Percentiles rank a stretch among this genome's conserved stretches.
Conservation (phyloP, 2,329 filamentous ascomycete genomes). For the Ascochyta pisi region DNA sequence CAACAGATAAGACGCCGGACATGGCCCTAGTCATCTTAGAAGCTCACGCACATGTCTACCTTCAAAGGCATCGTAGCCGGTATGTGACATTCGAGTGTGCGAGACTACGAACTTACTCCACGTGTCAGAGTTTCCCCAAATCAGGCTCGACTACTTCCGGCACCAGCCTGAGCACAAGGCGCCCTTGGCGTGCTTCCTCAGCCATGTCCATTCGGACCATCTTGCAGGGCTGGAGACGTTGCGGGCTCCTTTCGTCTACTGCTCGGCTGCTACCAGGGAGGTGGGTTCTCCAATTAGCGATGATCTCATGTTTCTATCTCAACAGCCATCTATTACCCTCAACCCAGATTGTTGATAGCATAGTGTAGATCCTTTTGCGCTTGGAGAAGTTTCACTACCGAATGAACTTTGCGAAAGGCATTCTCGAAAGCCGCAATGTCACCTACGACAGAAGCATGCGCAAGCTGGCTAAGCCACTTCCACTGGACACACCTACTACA, state of each 20-base stretch:
- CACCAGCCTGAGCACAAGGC: conserved; percentile 60
- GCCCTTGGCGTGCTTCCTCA: conserved; percentile 85
- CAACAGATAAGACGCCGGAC: background rate
- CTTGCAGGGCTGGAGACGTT: conserved; percentile 79
- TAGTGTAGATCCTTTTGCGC: conserved; percentile 69
- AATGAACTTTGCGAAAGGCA: conserved; percentile 79
- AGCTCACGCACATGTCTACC: conserved; percentile 37
- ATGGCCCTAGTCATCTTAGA: background rate
- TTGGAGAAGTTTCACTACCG: conserved; percentile 81
- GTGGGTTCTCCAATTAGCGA: conserved; percentile 42
- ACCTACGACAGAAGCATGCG: conserved; percentile 76
- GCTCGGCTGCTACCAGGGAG: conserved; percentile 81
- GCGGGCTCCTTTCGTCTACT: conserved; percentile 85
- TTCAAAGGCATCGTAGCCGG: conserved; percentile 45
- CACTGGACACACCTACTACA: conserved; percentile 77
- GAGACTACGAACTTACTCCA: conserved; percentile 6
- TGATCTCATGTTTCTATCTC: background rate
- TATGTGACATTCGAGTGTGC: conserved; percentile 4
- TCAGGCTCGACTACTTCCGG: conserved; percentile 85
- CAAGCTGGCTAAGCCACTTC: conserved; percentile 77
- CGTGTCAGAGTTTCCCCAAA: conserved; percentile 74
- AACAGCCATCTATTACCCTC: background rate
- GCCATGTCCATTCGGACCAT: conserved; percentile 92
- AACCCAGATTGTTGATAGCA: background rate
- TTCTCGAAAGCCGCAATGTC: conserved; percentile 75